Conservation (phyloP, 2,329 filamentous ascomycete species). For the Mollisia scopiformis region DNA sequence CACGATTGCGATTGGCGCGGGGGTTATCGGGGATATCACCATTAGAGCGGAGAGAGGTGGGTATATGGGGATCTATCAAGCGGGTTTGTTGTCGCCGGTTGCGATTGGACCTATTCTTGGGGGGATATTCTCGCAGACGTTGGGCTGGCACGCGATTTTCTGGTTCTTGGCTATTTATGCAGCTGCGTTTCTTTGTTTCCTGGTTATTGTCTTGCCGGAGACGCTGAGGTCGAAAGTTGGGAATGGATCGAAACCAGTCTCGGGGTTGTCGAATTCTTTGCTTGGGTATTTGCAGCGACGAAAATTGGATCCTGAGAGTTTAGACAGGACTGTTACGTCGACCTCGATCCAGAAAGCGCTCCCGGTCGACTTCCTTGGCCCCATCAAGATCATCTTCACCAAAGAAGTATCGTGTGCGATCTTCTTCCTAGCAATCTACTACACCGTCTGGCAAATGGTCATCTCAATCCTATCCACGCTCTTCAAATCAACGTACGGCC, state of each 20-base stretch:
- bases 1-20: conserved; percentile 60
- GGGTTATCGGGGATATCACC: conserved; percentile 65
- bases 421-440: conserved; percentile 31
- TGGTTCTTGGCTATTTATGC: conserved; percentile 54
- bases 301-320: background rate
- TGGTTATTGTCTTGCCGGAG: conserved; percentile 47
- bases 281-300: conserved; percentile 19
- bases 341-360: conserved; percentile 18
- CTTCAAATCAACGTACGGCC: conserved; percentile 27
- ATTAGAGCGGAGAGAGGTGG: conserved; percentile 62
- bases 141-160: conserved; percentile 54
- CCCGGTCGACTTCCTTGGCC: conserved; percentile 26
- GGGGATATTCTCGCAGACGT: conserved; percentile 44
- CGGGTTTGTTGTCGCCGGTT: conserved; percentile 39
- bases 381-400: conserved; percentile 30
- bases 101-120: conserved; percentile 52
- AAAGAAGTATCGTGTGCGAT: conserved; percentile 30
- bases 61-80: conserved; percentile 64
- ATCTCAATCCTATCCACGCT: conserved; percentile 31
- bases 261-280: conserved; percentile 21
- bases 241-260: conserved; percentile 36
- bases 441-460: conserved; percentile 34
- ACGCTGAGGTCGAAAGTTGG: conserved; percentile 43
- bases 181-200: conserved; percentile 39
- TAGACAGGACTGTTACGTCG: conserved; percentile 2